Conservation (phyloP, 345 rosid genomes). For the Angophora floribunda region DNA sequence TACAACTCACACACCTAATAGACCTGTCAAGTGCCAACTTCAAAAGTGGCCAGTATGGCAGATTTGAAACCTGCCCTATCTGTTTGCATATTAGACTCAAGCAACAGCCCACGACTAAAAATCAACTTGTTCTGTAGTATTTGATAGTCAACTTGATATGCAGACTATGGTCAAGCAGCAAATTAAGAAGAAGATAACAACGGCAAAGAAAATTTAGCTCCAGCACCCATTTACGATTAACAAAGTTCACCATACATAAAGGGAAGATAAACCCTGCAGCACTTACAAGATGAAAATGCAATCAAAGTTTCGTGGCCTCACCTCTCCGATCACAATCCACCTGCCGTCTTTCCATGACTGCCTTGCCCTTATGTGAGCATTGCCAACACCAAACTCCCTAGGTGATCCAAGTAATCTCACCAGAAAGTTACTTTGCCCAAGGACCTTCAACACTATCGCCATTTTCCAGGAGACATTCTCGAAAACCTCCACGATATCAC, state of each 20-base stretch:
- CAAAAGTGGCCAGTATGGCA: not conserved
- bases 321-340: slow-evolving; percentile 65
- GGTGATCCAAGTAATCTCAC: slow-evolving; percentile 64
- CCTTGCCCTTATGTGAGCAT: slow-evolving; percentile 36
- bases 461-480: slow-evolving; percentile 61
- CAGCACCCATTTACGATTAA: not conserved
- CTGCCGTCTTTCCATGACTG: slow-evolving; percentile 57
- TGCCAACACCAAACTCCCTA: slow-evolving; percentile 35
- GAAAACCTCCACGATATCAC: slow-evolving; percentile 72
- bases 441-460: slow-evolving; percentile 44
- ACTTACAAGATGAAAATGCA: not conserved
- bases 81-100: not conserved
- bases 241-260: not conserved
- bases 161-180: not conserved
- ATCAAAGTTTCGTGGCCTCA: slow-evolving; percentile 1
- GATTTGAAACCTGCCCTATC: not conserved
- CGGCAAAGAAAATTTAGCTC: not conserved
- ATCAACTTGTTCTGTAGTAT: not conserved
- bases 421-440: slow-evolving; percentile 27
- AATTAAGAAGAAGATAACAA: not conserved
- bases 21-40: not conserved
- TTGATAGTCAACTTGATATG: not conserved
- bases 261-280: not conserved
- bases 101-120: not conserved
- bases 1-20: not conserved